These are phyloP conservation scores for Cytospora chrysosperma DNA, from an alignment of 2,329 filamentous ascomycete genomes.

Conservation along the genomic window DNA sequence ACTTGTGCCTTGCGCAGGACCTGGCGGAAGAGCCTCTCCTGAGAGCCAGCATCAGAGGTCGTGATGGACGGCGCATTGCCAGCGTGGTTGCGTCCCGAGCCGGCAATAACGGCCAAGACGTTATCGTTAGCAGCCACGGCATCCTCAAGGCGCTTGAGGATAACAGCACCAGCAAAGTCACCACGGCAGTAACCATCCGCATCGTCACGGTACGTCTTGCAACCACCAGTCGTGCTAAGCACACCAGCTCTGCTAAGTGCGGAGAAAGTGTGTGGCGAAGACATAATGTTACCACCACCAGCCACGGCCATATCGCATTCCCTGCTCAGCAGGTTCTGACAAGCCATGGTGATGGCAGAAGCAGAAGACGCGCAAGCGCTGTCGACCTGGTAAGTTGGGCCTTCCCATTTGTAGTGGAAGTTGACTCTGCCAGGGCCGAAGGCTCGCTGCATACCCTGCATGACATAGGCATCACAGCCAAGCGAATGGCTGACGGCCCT, in stretches of 20 bases:
- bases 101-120: conserved; percentile 41
- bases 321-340: conserved; percentile 29
- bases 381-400: conserved; percentile 34
- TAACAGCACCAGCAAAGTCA: conserved; percentile 45
- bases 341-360: conserved; percentile 40
- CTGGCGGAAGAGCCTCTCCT: conserved; percentile 33
- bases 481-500: conserved; percentile 13
- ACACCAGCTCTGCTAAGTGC: conserved; percentile 34
- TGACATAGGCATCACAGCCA: conserved; percentile 38
- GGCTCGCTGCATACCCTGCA: conserved; percentile 32
- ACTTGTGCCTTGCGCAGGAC: conserved; percentile 32
- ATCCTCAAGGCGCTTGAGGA: conserved; percentile 47
- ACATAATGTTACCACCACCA: conserved; percentile 35
- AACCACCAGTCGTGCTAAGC: conserved; percentile 34
- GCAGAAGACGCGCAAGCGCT: conserved; percentile 40
- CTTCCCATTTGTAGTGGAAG: conserved; percentile 38
- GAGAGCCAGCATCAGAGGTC: conserved; percentile 29
- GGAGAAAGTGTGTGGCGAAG: conserved; percentile 27
- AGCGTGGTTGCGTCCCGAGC: conserved; percentile 42
- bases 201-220: conserved; percentile 34
- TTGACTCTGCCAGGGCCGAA: conserved; percentile 34
- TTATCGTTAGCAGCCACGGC: conserved; percentile 49
- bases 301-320: conserved; percentile 35
- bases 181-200: conserved; percentile 52
- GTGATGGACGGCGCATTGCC: conserved; percentile 36